These are phyloP conservation scores for Bipolaris cookei DNA, from an alignment of 2,329 filamentous ascomycete genomes.

Conservation along the genomic window DNA sequence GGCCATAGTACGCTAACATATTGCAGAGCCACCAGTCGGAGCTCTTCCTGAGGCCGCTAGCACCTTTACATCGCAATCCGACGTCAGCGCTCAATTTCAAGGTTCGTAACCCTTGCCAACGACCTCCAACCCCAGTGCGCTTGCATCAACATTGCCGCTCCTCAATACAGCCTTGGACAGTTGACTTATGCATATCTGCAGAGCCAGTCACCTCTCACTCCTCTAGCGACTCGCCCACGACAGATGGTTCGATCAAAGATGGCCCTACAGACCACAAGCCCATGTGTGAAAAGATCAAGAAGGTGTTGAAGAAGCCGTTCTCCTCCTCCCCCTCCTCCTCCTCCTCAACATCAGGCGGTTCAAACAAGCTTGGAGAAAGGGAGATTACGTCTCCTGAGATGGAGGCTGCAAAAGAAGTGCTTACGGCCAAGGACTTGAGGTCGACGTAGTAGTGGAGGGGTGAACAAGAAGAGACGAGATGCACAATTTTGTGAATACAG, in stretches of 20 bases:
- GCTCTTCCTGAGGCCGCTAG: constrained; percentile 4
- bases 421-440: constrained; percentile 9
- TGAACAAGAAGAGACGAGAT: no score
- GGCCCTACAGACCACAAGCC: not conserved
- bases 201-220: constrained; percentile 7
- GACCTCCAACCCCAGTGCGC: not conserved
- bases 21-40: constrained; percentile 10
- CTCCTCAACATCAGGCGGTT: not conserved
- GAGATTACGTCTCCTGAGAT: constrained; percentile 10
- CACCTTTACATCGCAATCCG: not conserved
- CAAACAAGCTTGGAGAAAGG: constrained; percentile 4
- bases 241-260: not conserved
- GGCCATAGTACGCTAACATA: not conserved
- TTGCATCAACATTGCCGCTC: not conserved
- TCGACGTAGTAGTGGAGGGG: not conserved
- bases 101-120: constrained; percentile 1
- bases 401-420: constrained; percentile 16
- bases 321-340: not conserved
- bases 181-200: not conserved
- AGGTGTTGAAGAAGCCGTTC: constrained; percentile 19
- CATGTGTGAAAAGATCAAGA: constrained; percentile 12
- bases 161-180: not conserved
- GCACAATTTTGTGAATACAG: no score
- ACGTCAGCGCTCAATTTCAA: constrained; percentile 13
- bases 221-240: not conserved